A percentile compares a stretch with the other conserved stretches of the same genome.
phyloP scores from a whole-genome alignment of 148 eudicot genomes.

The Rhododendron ovatum region DNA sequence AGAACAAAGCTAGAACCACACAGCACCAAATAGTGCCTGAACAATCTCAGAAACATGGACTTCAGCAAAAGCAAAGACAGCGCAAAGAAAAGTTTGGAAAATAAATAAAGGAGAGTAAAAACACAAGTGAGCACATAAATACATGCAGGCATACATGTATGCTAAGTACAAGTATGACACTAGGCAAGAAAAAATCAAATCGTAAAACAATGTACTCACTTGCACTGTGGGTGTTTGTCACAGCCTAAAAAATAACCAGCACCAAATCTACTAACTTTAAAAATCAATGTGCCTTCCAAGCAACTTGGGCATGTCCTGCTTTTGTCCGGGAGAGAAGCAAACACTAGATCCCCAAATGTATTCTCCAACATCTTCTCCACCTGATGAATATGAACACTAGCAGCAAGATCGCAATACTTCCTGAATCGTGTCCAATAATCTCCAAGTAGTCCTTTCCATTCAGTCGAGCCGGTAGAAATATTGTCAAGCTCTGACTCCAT shows the following conservation, averaged over 20 bases:
- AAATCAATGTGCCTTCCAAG: slow-evolving; percentile 63
- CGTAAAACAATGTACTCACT: slow-evolving; percentile 47
- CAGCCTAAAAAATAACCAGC: slow-evolving; percentile 95
- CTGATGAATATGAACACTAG: slow-evolving; percentile 72
- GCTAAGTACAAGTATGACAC: background rate
- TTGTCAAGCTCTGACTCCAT: slow-evolving; percentile 98
- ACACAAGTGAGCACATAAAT: background rate
- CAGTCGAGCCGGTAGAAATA: slow-evolving; percentile 88
- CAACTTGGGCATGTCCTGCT: slow-evolving; percentile 90
- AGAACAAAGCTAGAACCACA: background rate
- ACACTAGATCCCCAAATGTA: slow-evolving; percentile 67
- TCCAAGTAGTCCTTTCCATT: slow-evolving; percentile 87
- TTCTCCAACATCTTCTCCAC: slow-evolving; percentile 98
- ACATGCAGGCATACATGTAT: background rate
- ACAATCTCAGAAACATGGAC: background rate
- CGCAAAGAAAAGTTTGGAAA: background rate
- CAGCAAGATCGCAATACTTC: slow-evolving; percentile 58
- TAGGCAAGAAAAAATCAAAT: background rate
- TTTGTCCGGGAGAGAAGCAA: slow-evolving; percentile 68
- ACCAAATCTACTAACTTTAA: slow-evolving; percentile 91
- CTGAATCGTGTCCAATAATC: slow-evolving; percentile 96
- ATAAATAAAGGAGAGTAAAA: background rate
- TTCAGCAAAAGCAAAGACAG: background rate
- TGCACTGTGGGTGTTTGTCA: slow-evolving; percentile 95
- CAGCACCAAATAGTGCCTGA: background rate